phyloP scores from a whole-genome alignment of 1,139 yeast species.

The Debaryomyces sp. region DNA sequence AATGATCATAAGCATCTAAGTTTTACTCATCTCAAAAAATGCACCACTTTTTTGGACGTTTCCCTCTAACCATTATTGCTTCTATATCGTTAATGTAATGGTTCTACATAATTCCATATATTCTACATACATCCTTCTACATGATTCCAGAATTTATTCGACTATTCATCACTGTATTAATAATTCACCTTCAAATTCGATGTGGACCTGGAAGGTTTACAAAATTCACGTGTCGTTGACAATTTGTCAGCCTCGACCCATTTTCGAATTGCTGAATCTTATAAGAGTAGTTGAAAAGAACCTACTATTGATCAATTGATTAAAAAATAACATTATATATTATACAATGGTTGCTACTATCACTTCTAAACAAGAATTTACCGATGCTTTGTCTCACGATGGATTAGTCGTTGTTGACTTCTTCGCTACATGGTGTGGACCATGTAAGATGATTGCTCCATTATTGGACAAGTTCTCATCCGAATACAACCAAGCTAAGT shows the following conservation, averaged over 20 bases:
- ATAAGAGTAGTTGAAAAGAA: not conserved
- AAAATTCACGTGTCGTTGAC: not conserved
- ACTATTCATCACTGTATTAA: not conserved
- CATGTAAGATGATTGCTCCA: constrained; percentile 87
- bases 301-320: not conserved
- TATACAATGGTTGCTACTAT: constrained; percentile 44
- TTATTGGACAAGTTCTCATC: constrained; percentile 62
- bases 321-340: not conserved
- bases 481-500: constrained; percentile 55
- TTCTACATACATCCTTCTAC: not conserved
- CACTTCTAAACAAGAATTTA: constrained; percentile 59
- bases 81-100: no score
- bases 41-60: not conserved
- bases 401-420: constrained; percentile 81
- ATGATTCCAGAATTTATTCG: not conserved
- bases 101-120: not conserved
- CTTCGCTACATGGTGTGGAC: constrained; percentile 93
- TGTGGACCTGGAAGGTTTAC: not conserved
- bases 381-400: constrained; percentile 53
- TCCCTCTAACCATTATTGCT: not conserved
- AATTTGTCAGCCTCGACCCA: not conserved
- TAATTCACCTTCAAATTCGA: not conserved
- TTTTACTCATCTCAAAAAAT: not conserved
- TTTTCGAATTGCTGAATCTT: not conserved
- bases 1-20: not conserved